These are phyloP conservation scores for Russula brevipes DNA, from an alignment of 768 basidiomycete species.

Conservation along the genomic window DNA sequence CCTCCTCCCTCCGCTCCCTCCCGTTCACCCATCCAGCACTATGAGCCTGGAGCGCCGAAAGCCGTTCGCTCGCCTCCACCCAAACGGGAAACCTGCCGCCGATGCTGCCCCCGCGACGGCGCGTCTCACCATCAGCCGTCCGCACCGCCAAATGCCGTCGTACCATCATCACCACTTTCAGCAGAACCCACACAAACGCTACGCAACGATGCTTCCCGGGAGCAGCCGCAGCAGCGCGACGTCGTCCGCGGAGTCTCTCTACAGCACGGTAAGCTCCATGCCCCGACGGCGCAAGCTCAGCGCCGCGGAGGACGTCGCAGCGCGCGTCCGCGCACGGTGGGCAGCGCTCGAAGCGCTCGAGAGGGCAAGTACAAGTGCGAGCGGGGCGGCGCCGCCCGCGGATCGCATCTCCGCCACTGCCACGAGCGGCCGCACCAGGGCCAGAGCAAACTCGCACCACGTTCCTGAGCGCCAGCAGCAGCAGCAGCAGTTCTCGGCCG, in stretches of 20 bases:
- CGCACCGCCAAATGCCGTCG: constrained; percentile 13
- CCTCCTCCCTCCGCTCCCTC: neutral
- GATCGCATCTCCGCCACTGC: neutral
- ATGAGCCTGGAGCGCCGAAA: constrained; percentile 21
- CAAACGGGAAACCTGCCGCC: constrained; percentile 1
- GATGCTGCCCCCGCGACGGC: neutral
- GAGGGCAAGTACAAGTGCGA: neutral
- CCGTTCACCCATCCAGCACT: neutral
- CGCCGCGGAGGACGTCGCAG: constrained; percentile 22
- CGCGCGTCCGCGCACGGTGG: constrained; percentile 22
- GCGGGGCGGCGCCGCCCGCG: neutral
- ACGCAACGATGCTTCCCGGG: constrained; percentile 18
- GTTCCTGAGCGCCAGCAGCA: neutral
- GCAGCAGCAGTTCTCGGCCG: neutral
- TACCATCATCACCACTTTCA: constrained; percentile 4
- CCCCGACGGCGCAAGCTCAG: constrained; percentile 21
- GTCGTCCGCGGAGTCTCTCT: constrained; percentile 17
- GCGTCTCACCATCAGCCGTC: constrained; percentile 10
- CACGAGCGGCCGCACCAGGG: too few species aligned
- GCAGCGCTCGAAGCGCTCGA: constrained; percentile 23
- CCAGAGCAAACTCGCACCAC: neutral
- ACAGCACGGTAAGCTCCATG: constrained; percentile 2
- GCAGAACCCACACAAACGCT: constrained; percentile 16
- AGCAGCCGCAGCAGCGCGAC: constrained; percentile 22
- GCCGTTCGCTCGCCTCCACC: constrained; percentile 9